Base-by-base conservation (phyloP, 2,329 filamentous ascomycete species). In the Didymella pomorum region DNA sequence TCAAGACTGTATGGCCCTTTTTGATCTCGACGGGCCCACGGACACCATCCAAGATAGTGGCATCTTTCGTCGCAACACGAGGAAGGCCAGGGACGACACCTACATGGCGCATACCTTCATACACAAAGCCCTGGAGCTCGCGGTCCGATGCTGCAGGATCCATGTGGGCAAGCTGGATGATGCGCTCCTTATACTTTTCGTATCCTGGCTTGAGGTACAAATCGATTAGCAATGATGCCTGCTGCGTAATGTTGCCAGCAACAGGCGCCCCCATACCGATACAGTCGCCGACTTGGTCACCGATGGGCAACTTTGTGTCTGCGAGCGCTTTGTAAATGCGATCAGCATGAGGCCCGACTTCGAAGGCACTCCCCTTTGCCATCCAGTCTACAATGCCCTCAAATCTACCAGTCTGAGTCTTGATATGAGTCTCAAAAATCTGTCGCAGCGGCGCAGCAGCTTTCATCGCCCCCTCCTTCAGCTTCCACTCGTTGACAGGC, bases 351-450 rank as follows among this genome's bases (percentile, higher is more conserved):
- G 80, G 79, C 0, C 78, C 77, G 39, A 84, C 80, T 82, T 83
- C 84, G 50, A 84, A 81, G 21, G 85, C 78, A 76, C 89, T 89
- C 66, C 70, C 71, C 45, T 73, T 72, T 23, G 71, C 71, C 62
- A 72, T 67, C 70, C 69, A 72, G 53, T 72, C 69, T 8, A 91
- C 86, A 5, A 89, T 79, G 18, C 85, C 81, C 60, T 73, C 71
- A 4, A 67, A 61, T 81, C 81, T 2, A 85, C 85, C 11, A 82
- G 84, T 66, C 86, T 83, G 28, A 83, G 82, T 55, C 91, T 79
- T 5, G 86, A 83, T 75, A 87, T 93, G 7, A 83, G 87, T 76
- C 88, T 89, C 64, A 83, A 84, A 0, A 86, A 67, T 94, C 88
- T 8, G 86, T 74, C 71, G 90, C 84, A 69, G 86, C 83, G 80